Base-by-base conservation (phyloP, 2,329 filamentous ascomycete species). In the Ascosphaera aggregata region DNA sequence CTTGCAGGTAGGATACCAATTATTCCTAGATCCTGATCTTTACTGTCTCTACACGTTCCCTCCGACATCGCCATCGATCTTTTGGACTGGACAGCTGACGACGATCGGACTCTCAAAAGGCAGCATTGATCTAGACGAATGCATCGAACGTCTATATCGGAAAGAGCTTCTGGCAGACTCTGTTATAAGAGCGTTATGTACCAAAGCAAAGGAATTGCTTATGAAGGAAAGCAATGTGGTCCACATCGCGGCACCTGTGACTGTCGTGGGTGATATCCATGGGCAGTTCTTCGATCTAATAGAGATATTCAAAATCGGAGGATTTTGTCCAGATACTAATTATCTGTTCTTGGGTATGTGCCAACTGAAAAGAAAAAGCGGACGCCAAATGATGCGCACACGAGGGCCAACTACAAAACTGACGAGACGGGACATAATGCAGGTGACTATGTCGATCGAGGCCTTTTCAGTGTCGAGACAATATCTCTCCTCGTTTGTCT, bases 181-280 rank as follows among this genome's bases (percentile, higher is more conserved):
- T 34, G 85, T 98, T 47, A 86, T 98, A 59, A 79, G 86, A 54
- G 86, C 98, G 61, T 69, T 98, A 49, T 98, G 89, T 64, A 85
- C 89, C 58, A 98, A 98, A 60, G 89, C 91, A 17, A 98, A 98
- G 56, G 89, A 98, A 65, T 68, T 98, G 49, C 70, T 98, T 49
- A 98, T 98, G 89, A 86, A 91, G 55, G 89, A 98, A 72, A 95
- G 86, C 70, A 98, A 98, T 61, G 89, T 98, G 45, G 89, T 98
- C 43, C 89, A 98, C 58, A 91, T 98, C 45, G 74, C 75, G 49
- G 85, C 89, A 22, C 89, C 89, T 2, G 82, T 98, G 42, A 98
- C 89, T 13, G 89, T 98, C 8, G 89, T 98, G 31, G 89, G 89
- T 47, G 89, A 98, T 57, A 98, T 98, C 48, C 89, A 98, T 58